Evolutionary conservation across 371 early-diverging fungal genomes (phyloP).

Genomic region (Apophysomyces trapeziformis): DNA sequence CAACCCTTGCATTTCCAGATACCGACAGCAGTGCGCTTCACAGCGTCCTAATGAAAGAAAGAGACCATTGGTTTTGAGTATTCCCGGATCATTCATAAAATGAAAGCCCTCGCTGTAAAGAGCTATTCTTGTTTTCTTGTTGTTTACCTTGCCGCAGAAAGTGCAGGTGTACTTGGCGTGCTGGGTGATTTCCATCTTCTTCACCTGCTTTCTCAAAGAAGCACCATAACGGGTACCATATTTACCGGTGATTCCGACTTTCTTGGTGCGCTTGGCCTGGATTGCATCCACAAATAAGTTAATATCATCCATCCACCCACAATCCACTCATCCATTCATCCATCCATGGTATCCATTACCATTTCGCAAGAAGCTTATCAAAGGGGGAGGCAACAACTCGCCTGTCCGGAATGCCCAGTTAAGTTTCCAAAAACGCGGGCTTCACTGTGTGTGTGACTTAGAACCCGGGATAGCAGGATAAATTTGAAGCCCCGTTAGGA

Average conservation of each 20-base stretch:
- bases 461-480: not conserved
- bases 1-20: constrained; percentile 99
- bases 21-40: constrained; percentile 98
- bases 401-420: not conserved
- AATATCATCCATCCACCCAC: constrained; percentile 4
- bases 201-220: constrained; percentile 99
- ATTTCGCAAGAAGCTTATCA: constrained; percentile 9
- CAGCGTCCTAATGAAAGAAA: constrained; percentile 72
- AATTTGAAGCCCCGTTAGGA: not conserved
- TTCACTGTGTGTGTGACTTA: not conserved
- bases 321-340: not conserved
- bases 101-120: too few species aligned
- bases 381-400: not conserved
- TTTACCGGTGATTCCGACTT: constrained; percentile 99
- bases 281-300: not conserved
- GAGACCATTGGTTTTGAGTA: not conserved
- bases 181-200: constrained; percentile 99
- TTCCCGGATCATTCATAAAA: not conserved
- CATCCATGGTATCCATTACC: not conserved
- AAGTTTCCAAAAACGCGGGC: not conserved
- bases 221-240: constrained; percentile 99
- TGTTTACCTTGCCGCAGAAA: constrained; percentile 96
- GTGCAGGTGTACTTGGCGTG: constrained; percentile 99
- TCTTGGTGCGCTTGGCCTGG: constrained; percentile 97
- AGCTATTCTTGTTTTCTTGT: not conserved